Base-by-base conservation (phyloP, 2,329 filamentous ascomycete genomes). In the Huntiella abstrusa region DNA sequence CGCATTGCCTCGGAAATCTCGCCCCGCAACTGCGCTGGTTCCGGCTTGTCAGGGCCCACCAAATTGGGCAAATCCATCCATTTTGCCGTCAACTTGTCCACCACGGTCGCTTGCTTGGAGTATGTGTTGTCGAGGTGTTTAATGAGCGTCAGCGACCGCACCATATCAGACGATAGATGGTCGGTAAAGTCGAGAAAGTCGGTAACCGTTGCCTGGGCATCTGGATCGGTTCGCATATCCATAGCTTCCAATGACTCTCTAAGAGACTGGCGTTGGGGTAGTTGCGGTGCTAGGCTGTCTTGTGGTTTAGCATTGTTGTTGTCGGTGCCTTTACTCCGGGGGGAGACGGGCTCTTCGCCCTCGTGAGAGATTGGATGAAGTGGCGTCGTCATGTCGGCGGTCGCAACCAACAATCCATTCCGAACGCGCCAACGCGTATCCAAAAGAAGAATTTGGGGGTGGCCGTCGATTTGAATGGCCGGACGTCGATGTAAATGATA, bases 171-270 rank as follows among this genome's bases (percentile, higher is more conserved):
- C 8, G 77, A 75, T 1, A 81, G 68, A 59, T 80, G 78, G 58
- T 82, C 77, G 53, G 75, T 79, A 53, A 76, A 77, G 57, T 80
- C 76, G 57, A 80, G 70, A 56, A 79, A 80, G 58, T 80, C 76
- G 50, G 73, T 78, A 13, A 80, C 70, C n/a, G 75, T 79, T 5
- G 77, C 75, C 54, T 80, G 75, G 19, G 74, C 74, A 62, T 81
- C 77, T 4, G 76, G 76, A 52, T 80, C 76, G 45, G 68, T 66
- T 53, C 71, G 70, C 57, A 70, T 62, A 49, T 65, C 64, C 51
- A 73, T 63, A 1, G 66, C 59, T 48, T 61, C 61, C 48, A 69
- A 60, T 4, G 58, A 53, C 52, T 60, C 53, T 37, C 49, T 42
- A 16, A 54, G 39, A 5, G 54, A 50, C 22, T 48, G 46, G 6